Evolutionary conservation across 2,329 filamentous ascomycete genomes (phyloP), one percentile per base, ranked within the genome.

Genomic region (Trichoderma brevicompactum): DNA sequence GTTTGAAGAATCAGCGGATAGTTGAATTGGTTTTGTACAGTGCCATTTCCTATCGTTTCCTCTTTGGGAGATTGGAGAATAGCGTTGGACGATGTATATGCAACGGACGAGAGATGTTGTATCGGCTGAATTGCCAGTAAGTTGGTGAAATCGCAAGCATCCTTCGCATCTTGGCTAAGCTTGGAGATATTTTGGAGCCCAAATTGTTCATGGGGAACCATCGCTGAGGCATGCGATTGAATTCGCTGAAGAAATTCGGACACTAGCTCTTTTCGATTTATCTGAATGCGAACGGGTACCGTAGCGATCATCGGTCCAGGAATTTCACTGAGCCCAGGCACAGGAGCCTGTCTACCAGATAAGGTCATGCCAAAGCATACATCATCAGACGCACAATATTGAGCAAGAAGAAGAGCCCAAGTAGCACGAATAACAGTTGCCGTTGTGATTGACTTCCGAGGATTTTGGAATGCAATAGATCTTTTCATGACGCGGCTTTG

Each of bases 111-210:
- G 5, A 64, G 61, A 7, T 64, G 61, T 15, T 49, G 50, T 13
- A 49, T 64, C 2, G 67, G 67, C 41, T 68, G 65, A 6, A 68
- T 59, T 15, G 64, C 63, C 8, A 68, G 38, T n/a, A 68, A 19
- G 46, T 54, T 67, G 0, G 55, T 36, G 40, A 68, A 68, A n/a
- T 68, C 48, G 38, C 61, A 65, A 6, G 59, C 58, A 7, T 61
- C 65, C 17, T 63, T 60, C 2, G 71, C 65, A 23, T 69, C 60
- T 23, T 23, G n/a, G n/a, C 55, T 38, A 28, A 66, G 23, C 34
- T 65, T 67, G 1, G 60, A 44, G 82, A 53, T 68, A 53, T 75
- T 70, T 6, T 72, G 69, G 1, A 77, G 63, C 15, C 72, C 72
- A 32, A 72, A 66, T 10, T 75, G 68, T 52, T 72, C 75, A 60